Evolutionary conservation across 257 asterid species (phyloP).

Genomic region (Capsicum rhomboideum): DNA sequence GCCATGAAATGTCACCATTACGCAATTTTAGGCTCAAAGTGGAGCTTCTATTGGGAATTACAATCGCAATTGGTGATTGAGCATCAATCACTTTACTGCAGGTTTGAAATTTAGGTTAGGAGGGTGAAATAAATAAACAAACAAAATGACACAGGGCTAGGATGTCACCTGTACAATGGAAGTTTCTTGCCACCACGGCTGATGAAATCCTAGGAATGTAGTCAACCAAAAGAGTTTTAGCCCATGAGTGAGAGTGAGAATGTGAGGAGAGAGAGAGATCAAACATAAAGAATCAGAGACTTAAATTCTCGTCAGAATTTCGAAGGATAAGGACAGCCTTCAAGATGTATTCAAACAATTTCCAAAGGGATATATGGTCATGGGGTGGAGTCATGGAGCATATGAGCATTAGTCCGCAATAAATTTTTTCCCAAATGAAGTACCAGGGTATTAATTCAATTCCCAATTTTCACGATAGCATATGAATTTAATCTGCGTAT

Average conservation of each 20-base stretch:
- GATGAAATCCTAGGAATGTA: slow-evolving; percentile 58
- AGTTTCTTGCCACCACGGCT: slow-evolving; percentile 61
- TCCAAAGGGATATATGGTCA: not conserved
- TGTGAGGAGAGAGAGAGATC: not conserved
- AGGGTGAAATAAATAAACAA: slow-evolving; percentile 6
- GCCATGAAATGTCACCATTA: slow-evolving; percentile 80
- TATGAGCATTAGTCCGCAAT: not conserved
- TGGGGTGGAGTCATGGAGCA: not conserved
- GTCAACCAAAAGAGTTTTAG: slow-evolving; percentile 3
- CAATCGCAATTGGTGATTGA: slow-evolving; percentile 79
- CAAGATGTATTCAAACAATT: not conserved
- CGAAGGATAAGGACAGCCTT: not conserved
- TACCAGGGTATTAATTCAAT: too few relatives aligned
- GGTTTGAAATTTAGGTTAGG: slow-evolving; percentile 14
- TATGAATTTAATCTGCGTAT: not conserved
- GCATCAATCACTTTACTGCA: slow-evolving; percentile 87
- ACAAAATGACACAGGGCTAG: slow-evolving; percentile 9
- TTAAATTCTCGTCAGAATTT: not conserved
- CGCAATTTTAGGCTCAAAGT: slow-evolving; percentile 60
- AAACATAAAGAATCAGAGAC: slow-evolving; percentile 5
- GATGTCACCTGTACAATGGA: slow-evolving; percentile 73
- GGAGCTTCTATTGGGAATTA: slow-evolving; percentile 60
- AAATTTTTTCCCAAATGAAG: not conserved
- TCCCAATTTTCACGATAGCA: not conserved
- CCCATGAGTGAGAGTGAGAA: not conserved